Evolutionary conservation across 2,329 filamentous ascomycete genomes (phyloP), one percentile per base, ranked within the genome.

Genomic region (Xylaria sp.): DNA sequence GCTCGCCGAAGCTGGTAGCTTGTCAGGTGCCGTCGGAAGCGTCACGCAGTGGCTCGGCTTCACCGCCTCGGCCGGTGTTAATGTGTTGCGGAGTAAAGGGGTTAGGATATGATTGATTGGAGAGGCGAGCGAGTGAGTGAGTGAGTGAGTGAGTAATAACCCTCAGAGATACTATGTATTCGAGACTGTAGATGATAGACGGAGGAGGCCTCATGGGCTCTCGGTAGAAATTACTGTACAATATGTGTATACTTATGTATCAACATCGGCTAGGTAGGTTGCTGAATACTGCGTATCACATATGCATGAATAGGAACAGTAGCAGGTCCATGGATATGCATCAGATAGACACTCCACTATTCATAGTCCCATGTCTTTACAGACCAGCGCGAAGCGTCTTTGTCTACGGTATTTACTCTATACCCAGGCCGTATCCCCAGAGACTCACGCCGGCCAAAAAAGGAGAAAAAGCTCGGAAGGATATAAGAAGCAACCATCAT

Each of bases 61-160:
- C 79, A 93, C 93, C 56, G 90, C 90, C 3, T 88, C 87, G 63
- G 92, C 92, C 6, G 86, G 90, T 18, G 80, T 97, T 64, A 97
- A 97, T 76, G 85, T 97, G 60, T 82, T 97, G 72, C 87, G 94
- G 81, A 97, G 93, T 80, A 97, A 94, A 82, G 95, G 95, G 0
- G 83, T 94, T 71, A 90, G 91, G 77, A 89, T 98, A 78, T 97
- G 80, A 68, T 7, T 97, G 80, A 68, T 7, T 4, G 30, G 34
- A 18, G 28, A 41, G 30, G 39, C 5, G 32, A 20, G 25, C 10
- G 34, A 20, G 9, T 4, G 15, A 30, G 25, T n/a, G n/a, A n/a
- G 36, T 5, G 30, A 25, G 23, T 12, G 30, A 20, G 13, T 4
- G 15, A 30, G 15, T 53, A 32, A 23, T 32, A 1, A 10, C 9